phyloP scores from a whole-genome alignment of 2,329 filamentous ascomycete species.

The Fusarium sp. region DNA sequence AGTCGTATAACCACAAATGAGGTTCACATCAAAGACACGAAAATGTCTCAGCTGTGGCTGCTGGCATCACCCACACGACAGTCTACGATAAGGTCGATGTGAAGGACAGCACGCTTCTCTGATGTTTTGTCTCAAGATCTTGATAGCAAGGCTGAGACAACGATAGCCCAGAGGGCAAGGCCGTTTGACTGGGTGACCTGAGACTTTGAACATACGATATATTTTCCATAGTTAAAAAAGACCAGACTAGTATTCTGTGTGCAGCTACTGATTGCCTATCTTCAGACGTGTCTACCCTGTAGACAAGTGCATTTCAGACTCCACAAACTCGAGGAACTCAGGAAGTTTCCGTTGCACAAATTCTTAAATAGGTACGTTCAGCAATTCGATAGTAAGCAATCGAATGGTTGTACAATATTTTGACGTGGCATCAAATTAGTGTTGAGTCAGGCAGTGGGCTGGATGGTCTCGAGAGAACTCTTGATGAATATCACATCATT shows the following conservation, averaged over 20 bases:
- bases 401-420: background rate
- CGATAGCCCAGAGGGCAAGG: background rate
- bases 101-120: background rate
- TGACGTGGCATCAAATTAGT: background rate
- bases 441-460: background rate
- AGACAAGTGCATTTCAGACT: background rate
- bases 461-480: background rate
- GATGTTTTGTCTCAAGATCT: background rate
- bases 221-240: too few species aligned
- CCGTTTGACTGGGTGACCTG: background rate
- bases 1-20: background rate
- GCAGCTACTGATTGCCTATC: too few species aligned
- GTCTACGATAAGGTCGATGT: background rate
- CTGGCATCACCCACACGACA: background rate
- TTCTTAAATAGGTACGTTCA: background rate
- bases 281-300: background rate
- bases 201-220: background rate
- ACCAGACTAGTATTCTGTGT: background rate
- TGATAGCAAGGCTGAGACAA: background rate
- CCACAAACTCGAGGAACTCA: background rate
- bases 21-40: too few species aligned
- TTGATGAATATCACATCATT: slow-evolving; percentile 1
- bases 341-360: background rate
- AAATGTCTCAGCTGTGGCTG: background rate
- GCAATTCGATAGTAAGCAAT: too few species aligned